Percentiles rank a stretch among this genome's conserved stretches.
These are phyloP conservation scores for Marasmius sp. DNA, from an alignment of 1,284 basidiomycete species.

Conservation along the genomic window DNA sequence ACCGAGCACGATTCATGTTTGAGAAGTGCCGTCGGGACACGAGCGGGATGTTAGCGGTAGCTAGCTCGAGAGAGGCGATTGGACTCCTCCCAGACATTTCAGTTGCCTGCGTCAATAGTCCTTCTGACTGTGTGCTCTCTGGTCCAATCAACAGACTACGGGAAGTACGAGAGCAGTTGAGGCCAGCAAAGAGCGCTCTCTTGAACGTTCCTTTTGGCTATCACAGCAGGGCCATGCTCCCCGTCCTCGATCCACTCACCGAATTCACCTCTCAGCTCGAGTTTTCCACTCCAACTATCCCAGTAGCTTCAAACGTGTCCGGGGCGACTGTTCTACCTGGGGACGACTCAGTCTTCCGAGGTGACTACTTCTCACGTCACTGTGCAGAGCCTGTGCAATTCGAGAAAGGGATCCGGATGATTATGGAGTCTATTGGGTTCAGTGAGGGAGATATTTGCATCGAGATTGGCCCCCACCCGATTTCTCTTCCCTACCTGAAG, in stretches of 20 bases:
- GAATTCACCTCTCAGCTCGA: constrained; percentile 33
- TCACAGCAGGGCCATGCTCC: constrained; percentile 62
- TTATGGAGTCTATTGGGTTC: constrained; percentile 30
- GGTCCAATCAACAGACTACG: constrained; percentile 45
- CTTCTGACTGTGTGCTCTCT: constrained; percentile 54
- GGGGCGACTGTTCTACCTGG: constrained; percentile 54
- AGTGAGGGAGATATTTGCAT: constrained; percentile 49
- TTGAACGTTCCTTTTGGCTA: constrained; percentile 61
- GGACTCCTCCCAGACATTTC: constrained; percentile 36
- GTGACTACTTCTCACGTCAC: constrained; percentile 57
- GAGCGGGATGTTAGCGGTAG: constrained; percentile 63
- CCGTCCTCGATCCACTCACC: constrained; percentile 48
- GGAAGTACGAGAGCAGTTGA: constrained; percentile 32
- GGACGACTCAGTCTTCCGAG: constrained; percentile 45
- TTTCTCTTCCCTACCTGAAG: constrained; percentile 55
- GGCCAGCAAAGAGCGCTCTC: constrained; percentile 37
- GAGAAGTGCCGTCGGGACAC: constrained; percentile 39
- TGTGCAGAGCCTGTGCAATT: constrained; percentile 62
- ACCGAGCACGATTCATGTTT: constrained; percentile 53
- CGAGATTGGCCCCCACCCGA: constrained; percentile 64
- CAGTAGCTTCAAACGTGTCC: constrained; percentile 57
- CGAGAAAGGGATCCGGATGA: constrained; percentile 42
- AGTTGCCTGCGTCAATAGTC: constrained; percentile 63
- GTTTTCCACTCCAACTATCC: constrained; percentile 47
- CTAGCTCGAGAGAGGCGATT: constrained; percentile 34